Percentiles rank a stretch among this genome's conserved stretches.
These are phyloP conservation scores for Pseudoturritis turrita DNA, from an alignment of 345 rosid species.

Conservation along the genomic window DNA sequence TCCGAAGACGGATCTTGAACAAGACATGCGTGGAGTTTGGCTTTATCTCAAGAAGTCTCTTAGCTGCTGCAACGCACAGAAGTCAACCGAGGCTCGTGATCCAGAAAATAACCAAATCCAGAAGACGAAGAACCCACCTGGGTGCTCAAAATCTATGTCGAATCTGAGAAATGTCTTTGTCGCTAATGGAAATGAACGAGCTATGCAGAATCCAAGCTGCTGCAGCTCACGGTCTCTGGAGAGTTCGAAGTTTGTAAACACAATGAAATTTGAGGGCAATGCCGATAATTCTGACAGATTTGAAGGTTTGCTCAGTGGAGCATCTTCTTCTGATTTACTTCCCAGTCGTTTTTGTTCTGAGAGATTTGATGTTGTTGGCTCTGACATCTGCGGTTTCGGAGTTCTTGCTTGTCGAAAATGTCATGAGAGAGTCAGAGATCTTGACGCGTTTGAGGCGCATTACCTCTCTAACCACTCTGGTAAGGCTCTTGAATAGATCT, in stretches of 20 bases:
- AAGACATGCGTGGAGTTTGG: slow-evolving; percentile 44
- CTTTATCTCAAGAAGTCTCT: slow-evolving; percentile 42
- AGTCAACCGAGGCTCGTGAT: slow-evolving; percentile 30
- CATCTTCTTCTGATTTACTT: slow-evolving; percentile 17
- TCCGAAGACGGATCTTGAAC: slow-evolving; percentile 8
- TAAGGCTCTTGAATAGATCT: slow-evolving; percentile 10
- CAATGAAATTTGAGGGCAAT: slow-evolving; percentile 33
- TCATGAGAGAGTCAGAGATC: slow-evolving; percentile 34
- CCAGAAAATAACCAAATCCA: slow-evolving; percentile 21
- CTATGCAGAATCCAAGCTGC: slow-evolving; percentile 31
- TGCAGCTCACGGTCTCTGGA: slow-evolving; percentile 50
- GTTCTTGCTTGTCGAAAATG: slow-evolving; percentile 48
- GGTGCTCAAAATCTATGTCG: slow-evolving; percentile 41
- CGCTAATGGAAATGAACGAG: slow-evolving; percentile 23
- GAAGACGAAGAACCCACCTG: slow-evolving; percentile 3
- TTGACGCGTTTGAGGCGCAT: slow-evolving; percentile 49
- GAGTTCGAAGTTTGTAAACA: slow-evolving; percentile 36
- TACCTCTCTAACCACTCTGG: slow-evolving; percentile 64
- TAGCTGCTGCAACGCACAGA: slow-evolving; percentile 37
- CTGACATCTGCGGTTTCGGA: slow-evolving; percentile 25
- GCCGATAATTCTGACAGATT: slow-evolving; percentile 20
- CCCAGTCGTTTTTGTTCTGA: slow-evolving; percentile 5
- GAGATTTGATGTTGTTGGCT: slow-evolving; percentile 27
- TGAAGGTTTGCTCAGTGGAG: background rate
- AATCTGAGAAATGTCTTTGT: slow-evolving; percentile 38